A percentile compares a stretch with the other conserved stretches of the same genome.
phyloP scores from a whole-genome alignment of 495 filamentous ascomycete species.

The Chaetomidium leptoderma region DNA sequence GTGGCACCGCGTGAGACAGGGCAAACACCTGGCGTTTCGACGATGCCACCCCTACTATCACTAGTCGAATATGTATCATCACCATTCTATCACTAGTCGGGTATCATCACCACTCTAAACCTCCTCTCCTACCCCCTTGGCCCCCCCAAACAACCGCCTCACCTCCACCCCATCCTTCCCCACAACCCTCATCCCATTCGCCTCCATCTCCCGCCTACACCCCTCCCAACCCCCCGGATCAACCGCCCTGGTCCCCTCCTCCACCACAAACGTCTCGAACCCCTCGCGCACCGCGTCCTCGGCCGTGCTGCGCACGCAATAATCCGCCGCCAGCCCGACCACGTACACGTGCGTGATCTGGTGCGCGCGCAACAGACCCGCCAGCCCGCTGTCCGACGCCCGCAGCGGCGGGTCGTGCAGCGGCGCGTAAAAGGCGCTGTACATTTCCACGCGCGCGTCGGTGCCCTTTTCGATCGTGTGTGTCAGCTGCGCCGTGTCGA shows the following conservation, averaged over 20 bases:
- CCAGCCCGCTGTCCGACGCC: constrained; percentile 60
- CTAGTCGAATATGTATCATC: no score
- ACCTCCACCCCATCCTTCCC: constrained; percentile 42
- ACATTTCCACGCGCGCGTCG: constrained; percentile 77
- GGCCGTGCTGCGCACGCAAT: constrained; percentile 80
- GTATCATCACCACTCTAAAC: neutral
- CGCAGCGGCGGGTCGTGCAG: constrained; percentile 48
- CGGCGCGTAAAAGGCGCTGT: constrained; percentile 78
- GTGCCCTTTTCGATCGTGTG: constrained; percentile 71
- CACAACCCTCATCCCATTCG: constrained; percentile 45
- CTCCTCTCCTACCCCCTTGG: neutral
- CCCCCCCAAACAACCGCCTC: constrained; percentile 22
- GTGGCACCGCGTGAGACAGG: no score
- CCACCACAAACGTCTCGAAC: constrained; percentile 69
- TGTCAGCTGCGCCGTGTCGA: constrained; percentile 58
- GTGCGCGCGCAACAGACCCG: constrained; percentile 48
- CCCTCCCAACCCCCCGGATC: constrained; percentile 54
- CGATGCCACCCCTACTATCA: no score
- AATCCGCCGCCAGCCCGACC: constrained; percentile 82
- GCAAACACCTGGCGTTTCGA: no score
- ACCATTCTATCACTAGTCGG: neutral
- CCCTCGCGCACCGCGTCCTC: constrained; percentile 71
- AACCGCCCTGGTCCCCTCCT: constrained; percentile 73
- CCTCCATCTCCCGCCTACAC: constrained; percentile 53
- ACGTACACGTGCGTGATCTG: constrained; percentile 74